phyloP scores from a whole-genome alignment of 257 asterid species.

The Thymus mandschuricus region DNA sequence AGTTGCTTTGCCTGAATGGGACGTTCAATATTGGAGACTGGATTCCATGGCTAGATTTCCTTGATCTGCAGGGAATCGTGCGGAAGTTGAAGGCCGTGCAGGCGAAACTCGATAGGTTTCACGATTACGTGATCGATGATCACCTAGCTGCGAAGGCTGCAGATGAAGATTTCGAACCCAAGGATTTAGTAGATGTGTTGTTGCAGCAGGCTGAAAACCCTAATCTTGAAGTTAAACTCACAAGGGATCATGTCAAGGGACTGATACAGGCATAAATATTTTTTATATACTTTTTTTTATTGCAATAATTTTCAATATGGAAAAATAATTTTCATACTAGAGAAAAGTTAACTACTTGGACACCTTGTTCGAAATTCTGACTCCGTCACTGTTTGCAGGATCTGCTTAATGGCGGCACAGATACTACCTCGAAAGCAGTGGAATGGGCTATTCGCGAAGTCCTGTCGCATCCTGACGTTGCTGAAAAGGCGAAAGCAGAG shows the following conservation, averaged over 20 bases:
- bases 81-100: conserved; percentile 40
- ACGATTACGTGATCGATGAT: conserved; percentile 33
- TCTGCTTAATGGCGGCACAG: conserved; percentile 31
- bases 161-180: not conserved
- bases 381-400: conserved; percentile 5
- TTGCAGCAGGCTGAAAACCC: conserved; percentile 35
- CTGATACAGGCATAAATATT: conserved; percentile 24
- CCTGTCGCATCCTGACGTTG: conserved; percentile 9
- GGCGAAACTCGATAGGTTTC: conserved; percentile 41
- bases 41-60: conserved; percentile 51
- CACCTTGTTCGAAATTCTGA: not conserved
- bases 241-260: conserved; percentile 40
- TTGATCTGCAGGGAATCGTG: conserved; percentile 53
- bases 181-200: conserved; percentile 31
- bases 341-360: not conserved
- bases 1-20: conserved; percentile 44
- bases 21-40: conserved; percentile 50
- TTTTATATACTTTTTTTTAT: too few species aligned
- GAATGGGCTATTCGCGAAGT: conserved; percentile 34
- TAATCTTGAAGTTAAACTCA: conserved; percentile 39
- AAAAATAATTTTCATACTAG: too few species aligned
- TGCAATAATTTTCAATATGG: too few species aligned
- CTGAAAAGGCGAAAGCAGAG: conserved; percentile 34
- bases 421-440: conserved; percentile 9
- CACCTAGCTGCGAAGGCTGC: conserved; percentile 23